Conservation (phyloP, 1,284 basidiomycete species). For the Apiotrichum sp. region DNA sequence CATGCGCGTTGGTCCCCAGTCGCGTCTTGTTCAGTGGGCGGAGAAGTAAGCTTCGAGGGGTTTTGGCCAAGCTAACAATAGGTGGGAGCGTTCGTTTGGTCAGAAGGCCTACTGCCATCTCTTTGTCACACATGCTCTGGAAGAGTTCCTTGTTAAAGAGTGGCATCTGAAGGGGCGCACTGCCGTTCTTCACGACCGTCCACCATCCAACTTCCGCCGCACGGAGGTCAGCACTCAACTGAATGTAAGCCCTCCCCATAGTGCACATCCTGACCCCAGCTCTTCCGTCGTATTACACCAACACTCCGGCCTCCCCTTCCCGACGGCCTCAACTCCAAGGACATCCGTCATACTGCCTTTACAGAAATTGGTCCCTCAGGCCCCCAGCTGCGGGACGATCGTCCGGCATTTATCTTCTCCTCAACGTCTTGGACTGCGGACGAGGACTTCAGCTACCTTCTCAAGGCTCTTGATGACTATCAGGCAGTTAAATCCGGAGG, state of each 20-base stretch:
- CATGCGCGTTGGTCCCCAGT: conserved; percentile 63
- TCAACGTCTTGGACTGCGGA: conserved; percentile 98
- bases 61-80: conserved; percentile 39
- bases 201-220: conserved; percentile 70
- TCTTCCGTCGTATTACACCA: conserved; percentile 55
- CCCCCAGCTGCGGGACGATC: conserved; percentile 54
- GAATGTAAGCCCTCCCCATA: conserved; percentile 41
- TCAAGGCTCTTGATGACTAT: conserved; percentile 63
- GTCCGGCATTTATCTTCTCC: conserved; percentile 81
- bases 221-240: conserved; percentile 65
- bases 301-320: conserved; percentile 29
- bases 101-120: conserved; percentile 76
- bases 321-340: conserved; percentile 36
- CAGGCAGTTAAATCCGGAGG: conserved; percentile 21
- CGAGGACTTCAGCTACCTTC: conserved; percentile 84
- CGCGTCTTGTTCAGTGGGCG: conserved; percentile 67
- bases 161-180: conserved; percentile 77
- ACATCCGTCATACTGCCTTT: conserved; percentile 26
- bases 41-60: conserved; percentile 56
- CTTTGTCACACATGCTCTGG: conserved; percentile 90
- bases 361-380: conserved; percentile 21
- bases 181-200: conserved; percentile 77
- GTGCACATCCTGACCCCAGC: conserved; percentile 40
- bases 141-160: conserved; percentile 59
- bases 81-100: conserved; percentile 78